Conservation (phyloP, 1,284 basidiomycete genomes). For the Dichomitus squalens region DNA sequence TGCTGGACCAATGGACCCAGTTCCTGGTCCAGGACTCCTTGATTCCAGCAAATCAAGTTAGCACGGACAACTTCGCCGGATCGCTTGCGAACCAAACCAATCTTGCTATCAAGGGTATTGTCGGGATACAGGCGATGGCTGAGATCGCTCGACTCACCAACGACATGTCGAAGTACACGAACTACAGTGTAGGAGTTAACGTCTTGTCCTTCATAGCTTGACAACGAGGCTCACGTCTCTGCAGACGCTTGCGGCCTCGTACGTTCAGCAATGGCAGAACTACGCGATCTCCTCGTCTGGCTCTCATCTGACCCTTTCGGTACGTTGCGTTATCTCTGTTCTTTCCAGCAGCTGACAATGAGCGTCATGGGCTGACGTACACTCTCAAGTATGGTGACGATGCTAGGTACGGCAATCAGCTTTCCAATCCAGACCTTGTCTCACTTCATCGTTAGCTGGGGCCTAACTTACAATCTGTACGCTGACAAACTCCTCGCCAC, state of each 20-base stretch:
- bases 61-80: conserved; percentile 76
- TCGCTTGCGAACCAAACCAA: conserved; percentile 76
- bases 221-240: neutral
- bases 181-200: conserved; percentile 60
- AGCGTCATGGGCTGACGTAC: neutral
- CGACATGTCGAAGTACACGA: conserved; percentile 45
- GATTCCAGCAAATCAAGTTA: conserved; percentile 61
- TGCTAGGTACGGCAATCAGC: neutral
- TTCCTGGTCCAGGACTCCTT: conserved; percentile 70
- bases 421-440: neutral
- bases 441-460: conserved; percentile 48
- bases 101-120: conserved; percentile 77
- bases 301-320: conserved; percentile 53
- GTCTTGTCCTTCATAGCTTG: neutral
- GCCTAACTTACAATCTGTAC: conserved; percentile 66
- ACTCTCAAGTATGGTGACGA: conserved; percentile 47
- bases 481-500: conserved; percentile 64
- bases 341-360: neutral
- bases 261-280: conserved; percentile 56
- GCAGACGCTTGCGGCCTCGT: conserved; percentile 56
- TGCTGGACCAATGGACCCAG: conserved; percentile 74
- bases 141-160: conserved; percentile 57
- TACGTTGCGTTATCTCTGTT: conserved; percentile 21
- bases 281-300: conserved; percentile 52
- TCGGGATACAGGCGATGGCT: conserved; percentile 73